phyloP scores from a whole-genome alignment of 805 yeast species.

The Candida maltosa region DNA sequence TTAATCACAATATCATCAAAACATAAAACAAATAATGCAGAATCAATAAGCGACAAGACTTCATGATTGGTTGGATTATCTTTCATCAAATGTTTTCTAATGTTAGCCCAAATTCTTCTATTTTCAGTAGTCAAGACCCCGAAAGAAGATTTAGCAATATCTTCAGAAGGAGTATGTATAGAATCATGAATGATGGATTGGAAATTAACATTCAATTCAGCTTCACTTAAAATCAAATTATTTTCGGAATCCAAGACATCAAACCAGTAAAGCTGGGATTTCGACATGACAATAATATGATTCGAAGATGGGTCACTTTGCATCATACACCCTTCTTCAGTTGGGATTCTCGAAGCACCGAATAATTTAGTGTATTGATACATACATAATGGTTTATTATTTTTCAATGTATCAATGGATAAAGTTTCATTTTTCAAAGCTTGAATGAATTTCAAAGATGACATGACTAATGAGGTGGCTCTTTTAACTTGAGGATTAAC shows the following conservation, averaged over 20 bases:
- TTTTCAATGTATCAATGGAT: slow-evolving; percentile 65
- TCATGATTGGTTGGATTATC: slow-evolving; percentile 58
- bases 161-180: slow-evolving; percentile 45
- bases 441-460: slow-evolving; percentile 74
- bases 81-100: slow-evolving; percentile 50
- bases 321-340: slow-evolving; percentile 75
- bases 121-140: slow-evolving; percentile 91
- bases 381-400: slow-evolving; percentile 73
- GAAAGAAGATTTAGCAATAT: slow-evolving; percentile 72
- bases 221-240: slow-evolving; percentile 69
- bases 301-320: slow-evolving; percentile 74
- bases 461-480: slow-evolving; percentile 74
- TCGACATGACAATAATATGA: slow-evolving; percentile 78
- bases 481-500: slow-evolving; percentile 63
- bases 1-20: slow-evolving; percentile 73
- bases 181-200: slow-evolving; percentile 78
- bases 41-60: slow-evolving; percentile 71
- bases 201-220: slow-evolving; percentile 71
- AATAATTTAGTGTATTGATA: slow-evolving; percentile 85
- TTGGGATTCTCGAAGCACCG: slow-evolving; percentile 86
- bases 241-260: slow-evolving; percentile 78
- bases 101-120: slow-evolving; percentile 80
- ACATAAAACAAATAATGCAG: slow-evolving; percentile 79
- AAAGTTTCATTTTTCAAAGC: slow-evolving; percentile 75
- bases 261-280: slow-evolving; percentile 92